Evolutionary conservation across 2,329 filamentous ascomycete species (phyloP).

Genomic region (Reticulascus tulasneorum): DNA sequence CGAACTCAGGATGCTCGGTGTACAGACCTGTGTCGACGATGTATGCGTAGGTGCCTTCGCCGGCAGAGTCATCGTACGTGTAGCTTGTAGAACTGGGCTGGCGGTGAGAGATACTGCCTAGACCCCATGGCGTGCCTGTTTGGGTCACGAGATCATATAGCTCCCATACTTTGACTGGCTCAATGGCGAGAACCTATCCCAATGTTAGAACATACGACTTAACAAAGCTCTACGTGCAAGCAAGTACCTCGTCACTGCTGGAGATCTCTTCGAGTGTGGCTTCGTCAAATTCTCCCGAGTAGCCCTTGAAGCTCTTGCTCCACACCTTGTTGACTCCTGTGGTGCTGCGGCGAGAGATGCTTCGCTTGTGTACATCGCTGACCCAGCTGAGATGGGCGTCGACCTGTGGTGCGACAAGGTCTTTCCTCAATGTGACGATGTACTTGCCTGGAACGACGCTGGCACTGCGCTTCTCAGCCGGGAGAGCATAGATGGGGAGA

Average conservation of each 20-base stretch:
- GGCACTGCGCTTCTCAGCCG: neutral
- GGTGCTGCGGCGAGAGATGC: constrained; percentile 28
- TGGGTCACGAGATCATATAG: neutral
- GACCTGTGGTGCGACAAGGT: constrained; percentile 23
- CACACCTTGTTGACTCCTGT: constrained; percentile 36
- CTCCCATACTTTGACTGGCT: neutral
- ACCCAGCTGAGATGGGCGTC: constrained; percentile 31
- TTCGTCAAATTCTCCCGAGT: constrained; percentile 39
- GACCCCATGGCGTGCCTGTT: neutral
- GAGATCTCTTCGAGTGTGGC: constrained; percentile 34
- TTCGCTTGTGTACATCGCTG: constrained; percentile 29
- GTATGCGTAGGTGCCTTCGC: constrained; percentile 42
- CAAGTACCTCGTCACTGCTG: constrained; percentile 27
- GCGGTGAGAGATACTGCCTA: constrained; percentile 1
- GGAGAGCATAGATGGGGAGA: no score
- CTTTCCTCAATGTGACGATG: constrained; percentile 12
- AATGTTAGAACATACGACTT: no score
- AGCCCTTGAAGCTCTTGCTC: constrained; percentile 34
- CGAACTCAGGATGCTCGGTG: constrained; percentile 39
- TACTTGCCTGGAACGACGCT: constrained; percentile 3
- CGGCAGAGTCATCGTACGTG: constrained; percentile 35
- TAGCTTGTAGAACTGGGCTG: no score
- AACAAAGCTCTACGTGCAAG: no score
- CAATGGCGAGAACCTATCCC: neutral
- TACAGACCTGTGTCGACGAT: constrained; percentile 53